These are phyloP conservation scores for Bigelowiella natans DNA, from an alignment of 78 protist genomes.

Conservation along the genomic window DNA sequence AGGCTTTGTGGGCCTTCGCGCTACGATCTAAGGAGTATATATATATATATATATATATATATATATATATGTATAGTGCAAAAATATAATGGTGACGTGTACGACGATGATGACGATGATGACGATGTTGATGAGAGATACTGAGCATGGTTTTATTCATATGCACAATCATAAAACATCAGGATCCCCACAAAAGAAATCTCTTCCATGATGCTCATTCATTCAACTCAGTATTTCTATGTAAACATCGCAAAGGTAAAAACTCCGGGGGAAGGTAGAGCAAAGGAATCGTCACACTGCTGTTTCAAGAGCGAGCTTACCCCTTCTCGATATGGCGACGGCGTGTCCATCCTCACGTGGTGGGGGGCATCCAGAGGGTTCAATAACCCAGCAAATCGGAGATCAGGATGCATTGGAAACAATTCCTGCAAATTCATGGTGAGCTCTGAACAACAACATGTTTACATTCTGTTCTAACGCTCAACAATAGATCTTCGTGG, in stretches of 20 bases:
- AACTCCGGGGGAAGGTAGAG: background rate
- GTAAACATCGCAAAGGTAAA: background rate
- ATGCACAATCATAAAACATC: no score
- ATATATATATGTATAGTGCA: background rate
- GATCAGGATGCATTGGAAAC: constrained; percentile 19
- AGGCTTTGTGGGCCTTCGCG: background rate
- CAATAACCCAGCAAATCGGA: constrained; percentile 9
- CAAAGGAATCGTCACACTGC: no score
- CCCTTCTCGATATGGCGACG: constrained; percentile 24
- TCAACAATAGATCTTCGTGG: no score
- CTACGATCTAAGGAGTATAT: background rate
- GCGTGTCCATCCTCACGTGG: constrained; percentile 17
- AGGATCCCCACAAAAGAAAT: no score
- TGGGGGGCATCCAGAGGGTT: constrained; percentile 47
- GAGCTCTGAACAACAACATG: no score
- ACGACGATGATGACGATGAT: no score
- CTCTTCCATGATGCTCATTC: no score
- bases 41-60: background rate
- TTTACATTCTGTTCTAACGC: no score
- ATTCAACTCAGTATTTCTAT: background rate
- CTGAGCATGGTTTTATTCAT: no score
- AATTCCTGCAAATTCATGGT: no score
- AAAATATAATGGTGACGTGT: no score
- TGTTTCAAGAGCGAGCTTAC: background rate
- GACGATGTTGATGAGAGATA: no score